Evolutionary conservation across 495 filamentous ascomycete species (phyloP), one percentile per base, ranked within the genome.

Genomic region (Venustampulla echinocandica): DNA sequence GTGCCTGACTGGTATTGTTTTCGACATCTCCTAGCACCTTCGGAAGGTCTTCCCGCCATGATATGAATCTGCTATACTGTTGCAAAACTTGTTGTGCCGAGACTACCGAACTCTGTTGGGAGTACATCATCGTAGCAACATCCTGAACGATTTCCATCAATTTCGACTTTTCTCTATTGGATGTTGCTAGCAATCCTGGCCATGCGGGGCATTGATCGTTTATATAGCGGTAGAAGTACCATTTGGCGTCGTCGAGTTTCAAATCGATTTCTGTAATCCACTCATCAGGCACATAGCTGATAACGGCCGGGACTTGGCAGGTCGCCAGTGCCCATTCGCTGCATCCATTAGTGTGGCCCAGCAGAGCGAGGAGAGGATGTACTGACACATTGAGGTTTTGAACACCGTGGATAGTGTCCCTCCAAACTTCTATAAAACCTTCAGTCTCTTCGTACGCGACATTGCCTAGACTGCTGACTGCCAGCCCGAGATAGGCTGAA

Each of bases 121-220:
- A 58, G 44, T 68, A 69, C 14, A 69, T 30, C 43, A 57, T 56
- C 0, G 61, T 55, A 5, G 48, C 53, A 17, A 47, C 37, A 20
- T 64, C 62, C 19, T 62, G 47, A 35, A 67, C 58, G 15, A 68
- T 60, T 5, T 35, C 49, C 27, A 59, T 61, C 4, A 69, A 46
- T n/a, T 52, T 49, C 4, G 58, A 58, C 36, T 65, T 61, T 22
- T 64, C 47, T 24, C 49, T 42, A 34, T 50, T 56, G 4, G 47
- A 52, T 3, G 53, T 59, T 14, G 47, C 57, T 4, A 51, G 35
- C 28, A 59, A 22, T 7, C 50, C 37, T 6, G 53, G 53, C 40
- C 43, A 51, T 14, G 46, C 43, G 11, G 47, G 43, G 14, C 23
- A 46, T 24, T 39, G 33, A 37, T 59, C 57, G 23, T 49, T 49